Percentiles rank a stretch among this genome's conserved stretches.
Conservation (phyloP, 345 rosid genomes). For the Erucastrum elatum region DNA sequence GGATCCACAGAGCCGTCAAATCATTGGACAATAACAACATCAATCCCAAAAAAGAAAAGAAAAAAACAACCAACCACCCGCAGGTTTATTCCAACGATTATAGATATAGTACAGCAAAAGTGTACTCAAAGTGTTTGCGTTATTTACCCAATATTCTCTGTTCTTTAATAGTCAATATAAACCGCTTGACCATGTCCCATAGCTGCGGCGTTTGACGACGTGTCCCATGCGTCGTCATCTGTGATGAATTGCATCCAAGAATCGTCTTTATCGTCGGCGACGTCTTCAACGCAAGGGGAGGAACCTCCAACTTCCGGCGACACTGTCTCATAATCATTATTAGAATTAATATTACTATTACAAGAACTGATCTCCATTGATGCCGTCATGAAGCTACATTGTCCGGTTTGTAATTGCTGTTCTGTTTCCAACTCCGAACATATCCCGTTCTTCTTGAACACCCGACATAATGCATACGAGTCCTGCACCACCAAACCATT, state of each 20-base stretch:
- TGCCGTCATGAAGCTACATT: slow-evolving; percentile 44
- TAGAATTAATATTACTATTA: slow-evolving; percentile 3
- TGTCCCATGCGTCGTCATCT: slow-evolving; percentile 71
- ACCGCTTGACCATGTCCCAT: slow-evolving; percentile 42
- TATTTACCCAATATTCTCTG: background rate
- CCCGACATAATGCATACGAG: slow-evolving; percentile 87
- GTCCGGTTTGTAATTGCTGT: slow-evolving; percentile 46
- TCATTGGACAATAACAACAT: no score
- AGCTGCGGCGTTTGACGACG: slow-evolving; percentile 48
- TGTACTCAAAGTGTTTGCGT: slow-evolving; percentile 2
- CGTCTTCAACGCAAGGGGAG: slow-evolving; percentile 56
- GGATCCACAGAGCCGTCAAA: no score
- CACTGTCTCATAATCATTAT: slow-evolving; percentile 56
- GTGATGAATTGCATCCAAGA: slow-evolving; percentile 99
- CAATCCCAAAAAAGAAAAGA: no score
- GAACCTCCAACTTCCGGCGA: slow-evolving; percentile 72
- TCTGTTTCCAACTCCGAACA: slow-evolving; percentile 70
- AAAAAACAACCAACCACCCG: background rate
- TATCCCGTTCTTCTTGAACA: slow-evolving; percentile 89
- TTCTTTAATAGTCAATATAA: slow-evolving; percentile 27
- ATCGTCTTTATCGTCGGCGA: slow-evolving; percentile 82
- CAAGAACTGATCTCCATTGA: slow-evolving; percentile 44
- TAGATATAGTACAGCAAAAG: slow-evolving; percentile 33
- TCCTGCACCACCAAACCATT: slow-evolving; percentile 46
- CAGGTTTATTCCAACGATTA: slow-evolving; percentile 31